Percentiles rank a stretch among this genome's conserved stretches.
Conservation (phyloP, 257 asterid genomes). For the Nemophila menziesii region DNA sequence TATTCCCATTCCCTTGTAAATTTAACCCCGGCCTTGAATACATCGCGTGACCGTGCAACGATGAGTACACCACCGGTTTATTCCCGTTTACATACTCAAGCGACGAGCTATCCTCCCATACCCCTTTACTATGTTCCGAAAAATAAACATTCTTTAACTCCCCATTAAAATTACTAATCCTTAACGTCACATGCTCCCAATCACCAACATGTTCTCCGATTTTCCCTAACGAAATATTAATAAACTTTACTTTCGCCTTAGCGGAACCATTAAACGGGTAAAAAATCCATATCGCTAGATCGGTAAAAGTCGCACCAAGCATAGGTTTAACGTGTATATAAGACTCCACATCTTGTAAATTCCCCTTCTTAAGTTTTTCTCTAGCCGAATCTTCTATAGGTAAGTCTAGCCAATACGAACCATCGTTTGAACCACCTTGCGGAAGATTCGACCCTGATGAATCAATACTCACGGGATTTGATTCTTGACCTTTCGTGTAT, state of each 20-base stretch:
- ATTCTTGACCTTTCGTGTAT: conserved; percentile 47
- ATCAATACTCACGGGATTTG: conserved; percentile 29
- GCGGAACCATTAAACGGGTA: conserved; percentile 89
- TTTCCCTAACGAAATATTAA: conserved; percentile 36
- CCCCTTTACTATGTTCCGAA: conserved; percentile 56
- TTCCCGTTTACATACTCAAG: conserved; percentile 47
- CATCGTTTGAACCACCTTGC: conserved; percentile 60
- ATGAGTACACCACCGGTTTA: conserved; percentile 47
- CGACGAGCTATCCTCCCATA: conserved; percentile 33
- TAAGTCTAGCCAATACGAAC: conserved; percentile 59
- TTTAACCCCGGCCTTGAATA: conserved; percentile 43
- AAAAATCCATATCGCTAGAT: conserved; percentile 53
- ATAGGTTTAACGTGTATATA: conserved; percentile 62
- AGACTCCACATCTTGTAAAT: conserved; percentile 22
- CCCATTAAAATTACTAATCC: conserved; percentile 71
- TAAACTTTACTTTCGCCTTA: conserved; percentile 44
- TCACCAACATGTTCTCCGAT: conserved; percentile 78
- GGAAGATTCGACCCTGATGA: conserved; percentile 65
- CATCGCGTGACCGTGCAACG: conserved; percentile 65
- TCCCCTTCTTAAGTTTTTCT: conserved; percentile 45
- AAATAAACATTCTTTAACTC: conserved; percentile 44
- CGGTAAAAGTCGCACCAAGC: conserved; percentile 61
- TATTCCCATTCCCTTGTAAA: conserved; percentile 40
- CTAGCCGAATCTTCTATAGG: conserved; percentile 34
- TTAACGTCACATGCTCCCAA: conserved; percentile 78